A percentile compares a stretch with the other conserved stretches of the same genome.
These are phyloP conservation scores for Musa troglodytarum DNA, from an alignment of 176 grass and related monocot species.

Conservation along the genomic window DNA sequence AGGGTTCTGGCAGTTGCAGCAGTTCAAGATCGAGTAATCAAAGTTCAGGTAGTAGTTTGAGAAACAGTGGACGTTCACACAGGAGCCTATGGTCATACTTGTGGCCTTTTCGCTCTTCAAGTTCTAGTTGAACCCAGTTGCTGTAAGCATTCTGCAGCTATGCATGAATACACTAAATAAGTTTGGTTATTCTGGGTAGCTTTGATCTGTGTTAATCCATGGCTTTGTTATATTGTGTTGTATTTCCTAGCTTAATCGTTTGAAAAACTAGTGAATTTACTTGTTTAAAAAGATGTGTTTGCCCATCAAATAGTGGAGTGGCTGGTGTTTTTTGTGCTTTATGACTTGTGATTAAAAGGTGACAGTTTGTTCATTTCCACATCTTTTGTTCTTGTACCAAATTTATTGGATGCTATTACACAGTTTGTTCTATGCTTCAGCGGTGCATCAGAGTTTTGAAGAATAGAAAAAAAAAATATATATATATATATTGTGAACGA, in stretches of 20 bases:
- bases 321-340: neutral
- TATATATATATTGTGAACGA: neutral
- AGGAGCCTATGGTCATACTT: constrained; percentile 36
- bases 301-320: neutral
- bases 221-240: neutral
- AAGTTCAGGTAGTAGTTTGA: neutral
- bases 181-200: constrained; percentile 44
- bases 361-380: neutral
- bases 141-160: constrained; percentile 25
- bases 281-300: neutral
- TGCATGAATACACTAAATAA: constrained; percentile 36
- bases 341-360: neutral
- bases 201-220: neutral
- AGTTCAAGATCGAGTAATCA: neutral
- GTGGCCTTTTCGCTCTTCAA: constrained; percentile 48
- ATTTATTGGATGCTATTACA: neutral
- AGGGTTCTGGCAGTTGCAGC: constrained; percentile 10
- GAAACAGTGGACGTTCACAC: constrained; percentile 16
- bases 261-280: neutral
- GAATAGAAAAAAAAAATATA: neutral
- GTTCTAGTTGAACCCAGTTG: constrained; percentile 10
- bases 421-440: neutral
- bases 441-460: neutral
- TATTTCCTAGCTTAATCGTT: neutral
- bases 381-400: neutral